Evolutionary conservation across 371 early-diverging fungal genomes (phyloP).

Genomic region (Zychaea mexicana): DNA sequence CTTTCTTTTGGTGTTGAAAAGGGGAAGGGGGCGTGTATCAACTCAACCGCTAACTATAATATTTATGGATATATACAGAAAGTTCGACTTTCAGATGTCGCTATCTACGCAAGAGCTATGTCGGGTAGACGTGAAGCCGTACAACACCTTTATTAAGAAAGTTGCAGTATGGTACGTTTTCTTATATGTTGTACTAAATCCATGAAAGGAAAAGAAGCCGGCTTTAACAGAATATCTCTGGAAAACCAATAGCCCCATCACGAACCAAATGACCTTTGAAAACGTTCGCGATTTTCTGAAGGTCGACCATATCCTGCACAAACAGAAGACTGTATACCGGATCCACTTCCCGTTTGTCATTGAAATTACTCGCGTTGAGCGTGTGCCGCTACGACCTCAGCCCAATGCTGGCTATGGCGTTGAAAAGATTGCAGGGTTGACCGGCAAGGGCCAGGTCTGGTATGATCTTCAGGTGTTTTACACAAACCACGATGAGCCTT

Average conservation of each 20-base stretch:
- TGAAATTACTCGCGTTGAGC: constrained; percentile 42
- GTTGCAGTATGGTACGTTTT: constrained; percentile 39
- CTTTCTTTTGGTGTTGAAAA: not conserved
- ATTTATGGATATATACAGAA: constrained; percentile 15
- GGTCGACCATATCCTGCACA: constrained; percentile 33
- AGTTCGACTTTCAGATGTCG: constrained; percentile 43
- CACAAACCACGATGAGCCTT: constrained; percentile 15
- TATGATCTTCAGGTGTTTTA: constrained; percentile 42
- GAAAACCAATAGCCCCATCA: constrained; percentile 31
- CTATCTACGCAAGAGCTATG: constrained; percentile 26
- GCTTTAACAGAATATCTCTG: not conserved
- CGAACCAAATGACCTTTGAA: constrained; percentile 37
- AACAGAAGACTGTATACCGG: constrained; percentile 27
- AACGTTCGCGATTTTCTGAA: constrained; percentile 42
- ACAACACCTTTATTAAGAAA: constrained; percentile 46
- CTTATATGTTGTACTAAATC: not conserved
- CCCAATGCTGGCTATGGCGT: constrained; percentile 23
- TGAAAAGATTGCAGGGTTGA: constrained; percentile 29
- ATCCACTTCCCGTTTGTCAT: constrained; percentile 41
- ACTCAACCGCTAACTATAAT: not conserved
- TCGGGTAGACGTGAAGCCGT: constrained; percentile 47
- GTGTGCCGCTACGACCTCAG: constrained; percentile 21
- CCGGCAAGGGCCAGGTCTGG: constrained; percentile 35
- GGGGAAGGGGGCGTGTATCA: no score
- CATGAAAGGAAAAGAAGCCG: not conserved